Evolutionary conservation across 768 basidiomycete species (phyloP).

Genomic region (Boletellus emodensis): DNA sequence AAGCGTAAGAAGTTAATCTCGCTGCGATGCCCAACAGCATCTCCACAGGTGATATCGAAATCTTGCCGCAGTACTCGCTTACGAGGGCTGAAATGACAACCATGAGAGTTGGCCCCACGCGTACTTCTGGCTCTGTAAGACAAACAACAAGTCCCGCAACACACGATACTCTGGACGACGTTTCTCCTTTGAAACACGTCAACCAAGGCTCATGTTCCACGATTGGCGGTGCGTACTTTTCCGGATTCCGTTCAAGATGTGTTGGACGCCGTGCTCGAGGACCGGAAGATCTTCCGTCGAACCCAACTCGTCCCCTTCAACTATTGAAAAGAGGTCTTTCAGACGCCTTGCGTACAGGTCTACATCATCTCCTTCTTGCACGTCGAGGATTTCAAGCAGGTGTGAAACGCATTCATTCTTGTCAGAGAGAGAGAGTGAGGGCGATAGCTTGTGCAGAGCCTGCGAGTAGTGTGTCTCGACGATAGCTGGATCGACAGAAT

Average conservation of each 20-base stretch:
- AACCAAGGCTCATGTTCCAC: constrained; percentile 5
- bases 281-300: constrained; percentile 36
- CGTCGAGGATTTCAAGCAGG: constrained; percentile 53
- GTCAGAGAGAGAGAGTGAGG: constrained; percentile 31
- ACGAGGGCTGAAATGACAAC: constrained; percentile 66
- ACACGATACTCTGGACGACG: constrained; percentile 40
- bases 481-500: constrained; percentile 54
- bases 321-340: constrained; percentile 36
- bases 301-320: constrained; percentile 33
- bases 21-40: constrained; percentile 45
- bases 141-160: constrained; percentile 44
- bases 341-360: constrained; percentile 55
- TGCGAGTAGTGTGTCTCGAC: constrained; percentile 52
- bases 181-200: constrained; percentile 32
- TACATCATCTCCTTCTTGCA: constrained; percentile 46
- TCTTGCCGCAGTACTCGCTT: constrained; percentile 53
- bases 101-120: constrained; percentile 55
- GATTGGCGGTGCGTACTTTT: constrained; percentile 39
- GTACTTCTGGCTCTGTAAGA: constrained; percentile 36
- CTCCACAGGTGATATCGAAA: constrained; percentile 47
- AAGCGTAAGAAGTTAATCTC: constrained; percentile 38
- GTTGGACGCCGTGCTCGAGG: constrained; percentile 55
- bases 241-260: constrained; percentile 47
- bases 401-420: constrained; percentile 42
- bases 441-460: constrained; percentile 37